Evolutionary conservation across 116 monocot species (phyloP), one percentile per base, ranked within the genome.

Genomic region (Thalassia testudinum): DNA sequence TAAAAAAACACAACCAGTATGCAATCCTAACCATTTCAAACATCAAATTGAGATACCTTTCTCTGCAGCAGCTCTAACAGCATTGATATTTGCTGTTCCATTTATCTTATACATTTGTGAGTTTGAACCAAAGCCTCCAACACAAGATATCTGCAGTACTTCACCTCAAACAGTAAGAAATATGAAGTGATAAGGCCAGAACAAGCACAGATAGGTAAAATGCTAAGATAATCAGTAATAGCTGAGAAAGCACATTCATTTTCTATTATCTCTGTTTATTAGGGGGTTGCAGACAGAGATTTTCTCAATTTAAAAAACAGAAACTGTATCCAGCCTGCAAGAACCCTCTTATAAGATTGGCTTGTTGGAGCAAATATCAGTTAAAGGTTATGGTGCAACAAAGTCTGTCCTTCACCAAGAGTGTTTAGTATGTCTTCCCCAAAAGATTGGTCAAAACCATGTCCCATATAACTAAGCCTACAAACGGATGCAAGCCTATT

Each of bases 51-150:
- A 44, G 8, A 62, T 76, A 88, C 95, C 95, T 85, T 72, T 53
- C 26, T 97, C 85, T 40, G 89, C 70, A 51, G 95, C 89, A 58
- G 64, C 78, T 60, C 79, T 88, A 54, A 97, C 85, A 53, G 95
- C 89, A 75, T 85, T 97, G 21, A 97, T 82, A 53, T 97, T 97
- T 70, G 95, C 85, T 64, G 85, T 82, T 23, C 95, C 95, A 79
- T 89, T 85, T 60, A 97, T 85, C 51, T 89, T 89, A 62, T 77
- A 89, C 97, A 97, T 97, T 13, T 88, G 70, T 58, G 85, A 82
- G 68, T 89, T 85, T 42, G 89, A 82, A 7, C 97, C 97, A 79
- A 97, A 97, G 19, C 89, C 95, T 56, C 95, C 95, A 72, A 97
- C 95, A 69, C 95, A 97, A 47, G 95, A 97, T 77, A 97, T 78